Conservation (phyloP, 2,329 filamentous ascomycete genomes). For the Penicillium palitans region DNA sequence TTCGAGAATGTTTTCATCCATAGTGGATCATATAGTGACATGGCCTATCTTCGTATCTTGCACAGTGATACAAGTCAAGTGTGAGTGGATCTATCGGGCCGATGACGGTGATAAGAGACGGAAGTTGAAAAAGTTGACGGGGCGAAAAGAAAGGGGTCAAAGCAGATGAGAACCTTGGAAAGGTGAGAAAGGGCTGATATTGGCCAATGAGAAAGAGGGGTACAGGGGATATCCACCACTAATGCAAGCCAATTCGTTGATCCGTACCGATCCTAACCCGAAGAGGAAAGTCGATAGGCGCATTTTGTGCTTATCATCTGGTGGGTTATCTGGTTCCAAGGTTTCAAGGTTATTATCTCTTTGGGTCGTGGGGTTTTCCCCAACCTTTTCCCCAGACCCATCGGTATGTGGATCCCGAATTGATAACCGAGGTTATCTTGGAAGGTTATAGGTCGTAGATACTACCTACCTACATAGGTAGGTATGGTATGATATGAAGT, state of each 20-base stretch:
- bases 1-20: neutral
- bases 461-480: too few species aligned
- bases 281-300: constrained; percentile 3
- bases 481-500: too few species aligned
- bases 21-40: neutral
- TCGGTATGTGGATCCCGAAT: constrained; percentile 31
- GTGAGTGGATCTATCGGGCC: constrained; percentile 15
- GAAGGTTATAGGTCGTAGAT: neutral
- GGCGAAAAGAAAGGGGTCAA: neutral
- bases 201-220: neutral
- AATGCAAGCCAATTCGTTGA: constrained; percentile 2
- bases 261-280: neutral
- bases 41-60: constrained; percentile 1
- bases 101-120: constrained; percentile 17
- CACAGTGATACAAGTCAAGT: neutral
- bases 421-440: neutral
- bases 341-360: neutral
- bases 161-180: neutral
- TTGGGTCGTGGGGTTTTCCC: neutral
- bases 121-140: neutral
- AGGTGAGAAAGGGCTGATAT: too few species aligned
- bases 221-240: too few species aligned
- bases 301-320: too few species aligned
- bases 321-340: too few species aligned
- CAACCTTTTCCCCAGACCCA: constrained; percentile 21